Evolutionary conservation across 257 asterid genomes (phyloP).

Genomic region (Rubia yunnanensis): DNA sequence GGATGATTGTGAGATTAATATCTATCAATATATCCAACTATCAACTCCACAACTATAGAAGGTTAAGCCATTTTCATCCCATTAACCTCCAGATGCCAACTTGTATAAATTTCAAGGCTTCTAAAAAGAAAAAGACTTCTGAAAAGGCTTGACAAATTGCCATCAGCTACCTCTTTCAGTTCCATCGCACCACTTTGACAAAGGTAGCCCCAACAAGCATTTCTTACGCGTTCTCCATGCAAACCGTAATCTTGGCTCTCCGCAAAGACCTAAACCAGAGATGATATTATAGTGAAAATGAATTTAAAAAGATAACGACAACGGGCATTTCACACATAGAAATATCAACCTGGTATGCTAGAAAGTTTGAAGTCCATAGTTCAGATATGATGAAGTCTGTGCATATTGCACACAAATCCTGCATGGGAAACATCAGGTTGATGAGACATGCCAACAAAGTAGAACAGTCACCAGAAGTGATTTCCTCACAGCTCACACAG

Average conservation of each 20-base stretch:
- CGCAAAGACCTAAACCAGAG: constrained; percentile 64
- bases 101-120: neutral
- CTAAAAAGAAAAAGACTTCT: neutral
- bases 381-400: constrained; percentile 91
- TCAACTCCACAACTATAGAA: neutral
- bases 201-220: constrained; percentile 99
- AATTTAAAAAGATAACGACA: neutral
- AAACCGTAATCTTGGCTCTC: constrained; percentile 96
- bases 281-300: constrained; percentile 11
- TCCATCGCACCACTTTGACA: constrained; percentile 95
- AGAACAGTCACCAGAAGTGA: neutral
- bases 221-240: constrained; percentile 95
- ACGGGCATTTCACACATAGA: neutral
- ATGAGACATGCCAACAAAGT: constrained; percentile 14
- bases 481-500: neutral
- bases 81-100: neutral
- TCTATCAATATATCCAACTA: constrained; percentile 1
- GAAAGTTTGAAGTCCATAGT: constrained; percentile 90
- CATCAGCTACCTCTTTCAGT: constrained; percentile 63
- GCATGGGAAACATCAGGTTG: constrained; percentile 30
- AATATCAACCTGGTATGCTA: constrained; percentile 77
- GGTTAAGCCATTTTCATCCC: neutral
- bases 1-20: neutral
- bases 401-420: constrained; percentile 93
- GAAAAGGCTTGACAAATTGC: neutral